These are phyloP conservation scores for Alternaria ethzedia DNA, from an alignment of 2,329 filamentous ascomycete genomes.

Conservation along the genomic window DNA sequence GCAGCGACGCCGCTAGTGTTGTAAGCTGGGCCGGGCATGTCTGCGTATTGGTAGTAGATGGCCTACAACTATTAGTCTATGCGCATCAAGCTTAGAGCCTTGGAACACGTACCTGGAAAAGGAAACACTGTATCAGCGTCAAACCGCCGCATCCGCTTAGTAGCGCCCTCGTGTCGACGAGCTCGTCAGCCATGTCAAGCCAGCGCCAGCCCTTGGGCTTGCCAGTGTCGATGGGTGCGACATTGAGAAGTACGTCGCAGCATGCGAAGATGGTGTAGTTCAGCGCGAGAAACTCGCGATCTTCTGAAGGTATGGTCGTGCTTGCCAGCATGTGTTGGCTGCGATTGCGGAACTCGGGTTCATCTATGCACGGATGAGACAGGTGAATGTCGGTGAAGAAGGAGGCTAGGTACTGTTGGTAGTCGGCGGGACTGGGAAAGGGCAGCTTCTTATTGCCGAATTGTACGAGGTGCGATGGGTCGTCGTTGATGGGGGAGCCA, in stretches of 20 bases:
- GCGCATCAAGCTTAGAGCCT: background rate
- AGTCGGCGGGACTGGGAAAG: conserved; percentile 30
- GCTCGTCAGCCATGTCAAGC: conserved; percentile 36
- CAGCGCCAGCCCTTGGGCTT: conserved; percentile 39
- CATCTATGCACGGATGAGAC: conserved; percentile 40
- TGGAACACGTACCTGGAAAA: conserved; percentile 31
- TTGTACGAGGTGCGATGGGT: conserved; percentile 16
- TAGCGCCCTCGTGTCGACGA: conserved; percentile 33
- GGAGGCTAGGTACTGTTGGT: conserved; percentile 30
- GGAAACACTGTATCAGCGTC: conserved; percentile 34
- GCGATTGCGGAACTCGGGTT: conserved; percentile 32
- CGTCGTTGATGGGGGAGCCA: background rate
- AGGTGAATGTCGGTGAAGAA: conserved; percentile 39
- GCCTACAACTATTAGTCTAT: conserved; percentile 26
- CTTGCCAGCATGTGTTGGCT: conserved; percentile 31
- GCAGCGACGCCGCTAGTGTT: conserved; percentile 38
- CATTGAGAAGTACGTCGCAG: conserved; percentile 19
- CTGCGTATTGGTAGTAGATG: conserved; percentile 31
- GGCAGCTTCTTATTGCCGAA: conserved; percentile 24
- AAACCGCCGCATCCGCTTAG: conserved; percentile 29
- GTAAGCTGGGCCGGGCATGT: conserved; percentile 38
- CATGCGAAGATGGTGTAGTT: conserved; percentile 41
- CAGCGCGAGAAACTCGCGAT: conserved; percentile 36
- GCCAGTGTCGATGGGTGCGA: background rate
- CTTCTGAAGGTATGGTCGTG: conserved; percentile 17